Conservation (phyloP, 2,329 filamentous ascomycete genomes). For the Ophiostoma himal-ulmi region DNA sequence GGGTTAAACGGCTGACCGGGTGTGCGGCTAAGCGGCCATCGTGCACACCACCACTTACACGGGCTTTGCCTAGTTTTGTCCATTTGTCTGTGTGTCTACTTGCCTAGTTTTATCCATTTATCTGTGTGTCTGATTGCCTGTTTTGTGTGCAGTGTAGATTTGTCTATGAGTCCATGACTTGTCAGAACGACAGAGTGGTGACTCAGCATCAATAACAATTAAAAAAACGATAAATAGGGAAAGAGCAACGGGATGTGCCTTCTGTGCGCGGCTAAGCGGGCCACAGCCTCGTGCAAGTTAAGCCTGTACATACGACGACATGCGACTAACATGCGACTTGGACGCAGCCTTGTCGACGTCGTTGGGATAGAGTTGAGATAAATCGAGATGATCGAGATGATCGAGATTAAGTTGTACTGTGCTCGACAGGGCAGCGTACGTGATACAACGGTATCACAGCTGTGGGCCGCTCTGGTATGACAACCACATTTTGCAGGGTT, state of each 20-base stretch:
- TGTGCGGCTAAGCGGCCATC: constrained; percentile 11
- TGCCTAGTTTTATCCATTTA: not conserved
- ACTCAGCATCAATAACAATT: not conserved
- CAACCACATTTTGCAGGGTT: not conserved
- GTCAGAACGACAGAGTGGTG: not conserved
- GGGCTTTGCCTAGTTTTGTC: not conserved
- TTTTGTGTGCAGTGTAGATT: not conserved
- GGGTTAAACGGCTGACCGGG: constrained; percentile 12
- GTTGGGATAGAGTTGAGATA: not conserved
- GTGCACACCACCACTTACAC: not conserved
- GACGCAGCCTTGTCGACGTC: constrained; percentile 2
- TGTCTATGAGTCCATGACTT: not conserved
- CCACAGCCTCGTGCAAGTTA: constrained; percentile 6
- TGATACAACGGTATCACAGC: constrained; percentile 1
- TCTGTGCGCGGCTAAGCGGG: constrained; percentile 8
- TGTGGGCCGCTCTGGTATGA: not conserved
- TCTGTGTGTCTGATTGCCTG: not conserved
- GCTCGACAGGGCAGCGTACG: not conserved
- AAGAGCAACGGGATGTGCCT: not conserved
- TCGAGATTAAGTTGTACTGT: not conserved
- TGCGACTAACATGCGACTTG: not conserved
- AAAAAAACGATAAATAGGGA: not conserved
- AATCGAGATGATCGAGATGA: not conserved
- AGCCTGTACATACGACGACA: not conserved
- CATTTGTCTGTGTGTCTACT: not conserved